These are phyloP conservation scores for Colletotrichum orchidophilum DNA, from an alignment of 2,329 filamentous ascomycete genomes.

Conservation along the genomic window DNA sequence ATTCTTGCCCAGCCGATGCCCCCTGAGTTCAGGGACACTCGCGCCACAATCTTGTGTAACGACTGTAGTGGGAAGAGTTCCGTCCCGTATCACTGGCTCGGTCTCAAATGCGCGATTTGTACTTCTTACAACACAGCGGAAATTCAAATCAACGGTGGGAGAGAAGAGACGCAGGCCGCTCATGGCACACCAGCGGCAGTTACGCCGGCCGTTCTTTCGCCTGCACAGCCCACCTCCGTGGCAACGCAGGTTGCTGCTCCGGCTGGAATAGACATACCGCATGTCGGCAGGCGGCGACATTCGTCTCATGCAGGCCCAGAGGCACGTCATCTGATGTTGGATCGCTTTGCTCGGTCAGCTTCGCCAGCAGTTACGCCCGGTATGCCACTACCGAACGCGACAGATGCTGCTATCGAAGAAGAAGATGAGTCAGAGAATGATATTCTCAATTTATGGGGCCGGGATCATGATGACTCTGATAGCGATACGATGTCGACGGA, in stretches of 20 bases:
- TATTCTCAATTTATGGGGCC: constrained; percentile 62
- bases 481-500: constrained; percentile 47
- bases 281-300: constrained; percentile 44
- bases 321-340: constrained; percentile 44
- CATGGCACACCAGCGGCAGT: background rate
- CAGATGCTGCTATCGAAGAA: constrained; percentile 45
- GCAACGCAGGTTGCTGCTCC: background rate
- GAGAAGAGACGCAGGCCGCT: background rate
- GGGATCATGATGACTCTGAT: constrained; percentile 56
- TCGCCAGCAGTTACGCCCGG: constrained; percentile 17
- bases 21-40: constrained; percentile 78
- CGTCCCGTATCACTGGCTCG: constrained; percentile 93
- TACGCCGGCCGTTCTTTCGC: background rate
- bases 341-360: constrained; percentile 47
- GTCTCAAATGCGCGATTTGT: constrained; percentile 84
- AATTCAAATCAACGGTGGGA: constrained; percentile 65
- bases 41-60: constrained; percentile 89
- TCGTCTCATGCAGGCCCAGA: constrained; percentile 49
- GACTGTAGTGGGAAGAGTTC: constrained; percentile 91
- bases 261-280: background rate
- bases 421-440: constrained; percentile 54
- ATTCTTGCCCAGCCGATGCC: constrained; percentile 95
- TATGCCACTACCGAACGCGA: constrained; percentile 25
- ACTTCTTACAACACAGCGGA: constrained; percentile 76
- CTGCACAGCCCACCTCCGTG: background rate